Percentiles rank a stretch among this genome's conserved stretches.
These are phyloP conservation scores for Gaultheria prostrata DNA, from an alignment of 148 eudicot species.

Conservation along the genomic window DNA sequence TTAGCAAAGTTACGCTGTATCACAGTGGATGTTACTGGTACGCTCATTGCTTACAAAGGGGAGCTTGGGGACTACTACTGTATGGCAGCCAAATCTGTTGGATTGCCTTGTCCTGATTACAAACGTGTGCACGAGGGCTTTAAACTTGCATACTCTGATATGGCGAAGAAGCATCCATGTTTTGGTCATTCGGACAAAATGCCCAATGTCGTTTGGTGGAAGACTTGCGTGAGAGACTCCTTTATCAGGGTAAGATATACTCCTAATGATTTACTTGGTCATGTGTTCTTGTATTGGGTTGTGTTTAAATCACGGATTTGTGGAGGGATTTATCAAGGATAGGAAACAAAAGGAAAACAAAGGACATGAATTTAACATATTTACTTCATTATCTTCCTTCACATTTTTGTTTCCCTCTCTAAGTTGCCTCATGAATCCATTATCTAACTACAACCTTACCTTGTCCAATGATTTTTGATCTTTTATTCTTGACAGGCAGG, in stretches of 20 bases:
- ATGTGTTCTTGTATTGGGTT: background rate
- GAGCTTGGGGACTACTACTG: slow-evolving; percentile 96
- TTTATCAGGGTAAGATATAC: slow-evolving; percentile 61
- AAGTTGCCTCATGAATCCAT: background rate
- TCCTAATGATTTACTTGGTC: background rate
- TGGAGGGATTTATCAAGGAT: background rate
- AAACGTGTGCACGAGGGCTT: slow-evolving; percentile 92
- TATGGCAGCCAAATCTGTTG: slow-evolving; percentile 95
- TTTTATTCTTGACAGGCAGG: slow-evolving; percentile 66
- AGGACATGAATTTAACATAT: background rate
- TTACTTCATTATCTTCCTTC: background rate
- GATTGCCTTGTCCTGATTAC: slow-evolving; percentile 94
- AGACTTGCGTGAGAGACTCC: slow-evolving; percentile 84
- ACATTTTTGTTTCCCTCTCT: background rate
- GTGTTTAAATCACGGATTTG: background rate
- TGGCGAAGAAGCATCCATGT: slow-evolving; percentile 92
- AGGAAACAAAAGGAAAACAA: background rate
- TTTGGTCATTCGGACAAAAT: slow-evolving; percentile 85
- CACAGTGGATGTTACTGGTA: slow-evolving; percentile 95
- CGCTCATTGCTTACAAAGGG: slow-evolving; percentile 92
- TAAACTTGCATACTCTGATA: slow-evolving; percentile 76
- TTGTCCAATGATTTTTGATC: background rate
- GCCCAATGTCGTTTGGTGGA: slow-evolving; percentile 97
- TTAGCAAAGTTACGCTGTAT: slow-evolving; percentile 67
- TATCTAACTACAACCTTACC: background rate